phyloP scores from a whole-genome alignment of 129 eudicot genomes.

The Gnaphalium uliginosum region DNA sequence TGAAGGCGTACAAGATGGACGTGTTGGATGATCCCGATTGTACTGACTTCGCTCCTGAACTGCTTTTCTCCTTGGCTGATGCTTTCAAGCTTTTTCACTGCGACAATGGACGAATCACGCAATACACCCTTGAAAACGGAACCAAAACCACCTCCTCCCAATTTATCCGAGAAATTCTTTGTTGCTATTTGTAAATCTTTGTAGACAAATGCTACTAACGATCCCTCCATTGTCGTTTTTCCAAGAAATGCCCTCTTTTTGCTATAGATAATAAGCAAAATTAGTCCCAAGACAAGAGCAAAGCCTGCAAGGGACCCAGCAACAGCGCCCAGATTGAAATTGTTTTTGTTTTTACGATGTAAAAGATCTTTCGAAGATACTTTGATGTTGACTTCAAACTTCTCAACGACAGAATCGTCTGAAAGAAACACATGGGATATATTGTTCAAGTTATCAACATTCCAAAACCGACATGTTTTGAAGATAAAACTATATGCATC shows the following conservation, averaged over 20 bases:
- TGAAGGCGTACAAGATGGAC: slow-evolving; percentile 66
- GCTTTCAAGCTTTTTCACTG: slow-evolving; percentile 68
- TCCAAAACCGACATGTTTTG: slow-evolving; percentile 54
- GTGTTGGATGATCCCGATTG: slow-evolving; percentile 74
- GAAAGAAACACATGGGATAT: slow-evolving; percentile 28
- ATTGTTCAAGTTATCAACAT: slow-evolving; percentile 45
- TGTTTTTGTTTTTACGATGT: slow-evolving; percentile 18
- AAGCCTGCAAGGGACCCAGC: slow-evolving; percentile 40
- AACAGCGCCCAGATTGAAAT: slow-evolving; percentile 34
- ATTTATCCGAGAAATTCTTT: slow-evolving; percentile 48
- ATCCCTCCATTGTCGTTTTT: slow-evolving; percentile 47
- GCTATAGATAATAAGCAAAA: slow-evolving; percentile 33
- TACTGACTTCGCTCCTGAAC: slow-evolving; percentile 69
- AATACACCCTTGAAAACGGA: slow-evolving; percentile 56
- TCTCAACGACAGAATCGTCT: slow-evolving; percentile 33
- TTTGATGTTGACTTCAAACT: slow-evolving; percentile 40
- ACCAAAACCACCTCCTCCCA: slow-evolving; percentile 73
- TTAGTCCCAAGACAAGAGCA: slow-evolving; percentile 35
- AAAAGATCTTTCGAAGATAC: slow-evolving; percentile 57
- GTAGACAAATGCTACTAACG: slow-evolving; percentile 53
- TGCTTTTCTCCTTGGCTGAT: slow-evolving; percentile 69
- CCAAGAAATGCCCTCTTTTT: slow-evolving; percentile 17
- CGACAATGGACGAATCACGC: slow-evolving; percentile 51
- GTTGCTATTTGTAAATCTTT: slow-evolving; percentile 57
- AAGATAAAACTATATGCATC: slow-evolving; percentile 26